These are phyloP conservation scores for Castanea mollissima DNA, from an alignment of 306 rosid genomes.

Conservation along the genomic window DNA sequence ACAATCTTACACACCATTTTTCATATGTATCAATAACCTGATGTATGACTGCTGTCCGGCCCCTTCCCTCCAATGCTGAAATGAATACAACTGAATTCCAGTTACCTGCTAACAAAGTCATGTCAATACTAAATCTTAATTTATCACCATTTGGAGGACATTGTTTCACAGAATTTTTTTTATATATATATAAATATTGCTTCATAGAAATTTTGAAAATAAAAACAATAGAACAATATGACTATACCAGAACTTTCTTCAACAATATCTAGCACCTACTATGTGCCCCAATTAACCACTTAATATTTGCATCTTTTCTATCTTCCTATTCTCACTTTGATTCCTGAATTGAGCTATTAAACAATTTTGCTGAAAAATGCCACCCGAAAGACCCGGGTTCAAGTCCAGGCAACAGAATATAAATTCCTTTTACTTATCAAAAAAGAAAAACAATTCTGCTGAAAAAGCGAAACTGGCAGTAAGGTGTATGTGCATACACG, in stretches of 20 bases:
- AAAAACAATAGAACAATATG: neutral
- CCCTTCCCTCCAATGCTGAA: constrained; percentile 91
- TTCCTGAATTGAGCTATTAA: too few relatives aligned
- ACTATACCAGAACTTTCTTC: neutral
- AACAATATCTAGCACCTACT: too few relatives aligned
- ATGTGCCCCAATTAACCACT: too few relatives aligned
- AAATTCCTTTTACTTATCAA: too few relatives aligned
- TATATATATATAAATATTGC: neutral
- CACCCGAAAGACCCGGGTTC: too few relatives aligned
- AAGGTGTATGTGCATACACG: too few relatives aligned
- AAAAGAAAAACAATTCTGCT: too few relatives aligned
- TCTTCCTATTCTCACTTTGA: too few relatives aligned
- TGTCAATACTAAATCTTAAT: constrained; percentile 8
- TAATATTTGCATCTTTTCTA: too few relatives aligned
- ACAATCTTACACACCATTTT: constrained; percentile 84
- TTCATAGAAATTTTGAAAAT: neutral
- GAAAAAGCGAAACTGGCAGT: too few relatives aligned
- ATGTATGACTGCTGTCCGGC: constrained; percentile 56
- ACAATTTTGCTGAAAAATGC: too few relatives aligned
- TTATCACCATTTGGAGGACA: neutral
- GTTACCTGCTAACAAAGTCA: constrained; percentile 59
- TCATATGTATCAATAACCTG: constrained; percentile 73
- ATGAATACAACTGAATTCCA: constrained; percentile 81
- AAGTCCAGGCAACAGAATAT: too few relatives aligned
- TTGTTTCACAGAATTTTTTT: neutral